phyloP scores from a whole-genome alignment of 148 eudicot species.

The Agrostemma githago region DNA sequence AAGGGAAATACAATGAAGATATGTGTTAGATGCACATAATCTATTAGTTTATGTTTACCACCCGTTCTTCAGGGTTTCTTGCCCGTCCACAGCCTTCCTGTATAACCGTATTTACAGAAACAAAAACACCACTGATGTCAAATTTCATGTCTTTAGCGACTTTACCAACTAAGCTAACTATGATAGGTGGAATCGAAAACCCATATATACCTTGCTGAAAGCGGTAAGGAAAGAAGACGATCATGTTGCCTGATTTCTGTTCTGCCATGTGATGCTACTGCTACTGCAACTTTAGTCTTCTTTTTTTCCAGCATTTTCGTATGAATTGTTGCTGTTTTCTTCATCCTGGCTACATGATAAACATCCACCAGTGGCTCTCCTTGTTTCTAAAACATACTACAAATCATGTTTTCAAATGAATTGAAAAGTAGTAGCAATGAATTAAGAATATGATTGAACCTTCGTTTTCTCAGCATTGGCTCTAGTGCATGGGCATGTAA shows the following conservation, averaged over 20 bases:
- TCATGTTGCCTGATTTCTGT: constrained; percentile 28
- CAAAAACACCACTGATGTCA: no score
- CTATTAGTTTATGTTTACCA: constrained; percentile 31
- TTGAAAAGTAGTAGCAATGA: no score
- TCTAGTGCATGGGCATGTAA: no score
- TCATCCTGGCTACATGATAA: constrained; percentile 13
- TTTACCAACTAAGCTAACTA: no score
- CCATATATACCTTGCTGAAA: constrained; percentile 31
- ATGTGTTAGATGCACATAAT: no score
- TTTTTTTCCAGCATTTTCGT: constrained; percentile 29
- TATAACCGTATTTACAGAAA: no score
- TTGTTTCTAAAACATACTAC: constrained; percentile 24
- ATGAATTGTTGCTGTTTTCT: constrained; percentile 20
- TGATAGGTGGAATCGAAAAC: no score
- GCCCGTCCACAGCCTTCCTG: constrained; percentile 37
- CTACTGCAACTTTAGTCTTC: constrained; percentile 18
- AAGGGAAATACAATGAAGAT: no score
- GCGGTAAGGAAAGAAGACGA: constrained; percentile 41
- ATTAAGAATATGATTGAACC: no score
- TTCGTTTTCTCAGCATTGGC: no score
- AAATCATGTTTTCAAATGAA: no score
- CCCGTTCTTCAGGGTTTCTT: constrained; percentile 28
- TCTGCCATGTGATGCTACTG: constrained; percentile 9
- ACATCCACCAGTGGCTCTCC: constrained; percentile 35
- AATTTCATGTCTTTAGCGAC: no score